phyloP scores from a whole-genome alignment of 345 rosid genomes.

The Brassica incana region DNA sequence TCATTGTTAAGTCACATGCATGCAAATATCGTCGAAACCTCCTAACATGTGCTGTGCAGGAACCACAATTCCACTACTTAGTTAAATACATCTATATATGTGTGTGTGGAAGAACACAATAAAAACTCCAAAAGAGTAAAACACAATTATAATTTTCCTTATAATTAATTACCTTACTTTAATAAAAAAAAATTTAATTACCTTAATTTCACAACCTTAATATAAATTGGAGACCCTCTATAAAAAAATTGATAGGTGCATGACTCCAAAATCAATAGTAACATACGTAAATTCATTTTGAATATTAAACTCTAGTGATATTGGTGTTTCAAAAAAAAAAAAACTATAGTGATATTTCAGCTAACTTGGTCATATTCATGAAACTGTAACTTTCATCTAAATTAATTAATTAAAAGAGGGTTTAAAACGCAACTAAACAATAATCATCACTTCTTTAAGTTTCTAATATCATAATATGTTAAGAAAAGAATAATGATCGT shows the following conservation, averaged over 20 bases:
- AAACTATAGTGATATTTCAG: slow-evolving; percentile 7
- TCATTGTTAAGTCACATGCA: slow-evolving; percentile 41
- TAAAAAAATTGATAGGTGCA: slow-evolving; percentile 13
- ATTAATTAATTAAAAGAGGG: background rate
- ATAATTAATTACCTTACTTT: background rate
- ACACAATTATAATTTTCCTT: background rate
- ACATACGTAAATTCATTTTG: no score
- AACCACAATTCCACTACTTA: slow-evolving; percentile 10
- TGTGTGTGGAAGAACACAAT: background rate
- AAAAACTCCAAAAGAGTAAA: background rate
- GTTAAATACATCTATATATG: no score
- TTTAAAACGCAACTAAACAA: background rate
- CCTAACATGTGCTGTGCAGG: slow-evolving; percentile 25
- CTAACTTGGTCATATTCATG: slow-evolving; percentile 16
- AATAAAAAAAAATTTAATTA: background rate
- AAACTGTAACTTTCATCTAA: slow-evolving; percentile 4
- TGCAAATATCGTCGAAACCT: slow-evolving; percentile 22
- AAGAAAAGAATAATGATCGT: background rate
- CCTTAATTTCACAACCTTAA: background rate
- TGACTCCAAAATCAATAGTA: no score
- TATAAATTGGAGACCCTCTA: background rate
- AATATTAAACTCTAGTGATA: no score
- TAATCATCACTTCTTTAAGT: background rate
- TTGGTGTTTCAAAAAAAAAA: no score
- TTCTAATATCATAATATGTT: background rate